phyloP scores from a whole-genome alignment of 1,284 basidiomycete genomes.

The Rhodotorula sp. region DNA sequence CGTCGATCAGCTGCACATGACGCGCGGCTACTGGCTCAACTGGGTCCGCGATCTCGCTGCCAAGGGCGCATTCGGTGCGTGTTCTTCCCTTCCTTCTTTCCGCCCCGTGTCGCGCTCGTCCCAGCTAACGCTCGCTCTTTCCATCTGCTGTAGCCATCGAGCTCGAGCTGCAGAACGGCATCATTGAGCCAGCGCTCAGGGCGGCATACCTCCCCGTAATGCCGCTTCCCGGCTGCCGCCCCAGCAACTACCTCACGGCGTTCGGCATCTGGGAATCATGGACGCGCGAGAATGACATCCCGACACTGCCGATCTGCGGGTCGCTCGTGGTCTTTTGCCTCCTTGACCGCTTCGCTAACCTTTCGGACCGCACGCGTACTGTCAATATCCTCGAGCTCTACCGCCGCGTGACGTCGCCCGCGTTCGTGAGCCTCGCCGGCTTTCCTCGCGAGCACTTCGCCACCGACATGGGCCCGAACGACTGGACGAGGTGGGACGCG shows the following conservation, averaged over 20 bases:
- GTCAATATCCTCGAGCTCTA: slow-evolving; percentile 22
- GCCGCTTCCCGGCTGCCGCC: not conserved
- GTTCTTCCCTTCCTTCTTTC: not conserved
- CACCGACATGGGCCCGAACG: not conserved
- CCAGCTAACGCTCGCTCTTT: not conserved
- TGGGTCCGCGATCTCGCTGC: not conserved
- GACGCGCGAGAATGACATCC: not conserved
- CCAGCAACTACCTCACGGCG: not conserved
- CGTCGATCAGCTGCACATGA: not conserved
- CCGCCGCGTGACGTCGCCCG: not conserved
- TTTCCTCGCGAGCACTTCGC: not conserved
- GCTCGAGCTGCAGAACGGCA: not conserved
- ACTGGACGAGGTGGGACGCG: not conserved
- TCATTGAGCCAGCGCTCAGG: not conserved
- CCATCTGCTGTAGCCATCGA: slow-evolving; percentile 5
- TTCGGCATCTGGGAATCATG: slow-evolving; percentile 10
- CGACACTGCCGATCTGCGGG: slow-evolving; percentile 23
- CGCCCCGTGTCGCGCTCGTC: not conserved
- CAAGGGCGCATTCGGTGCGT: not conserved
- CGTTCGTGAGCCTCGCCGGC: not conserved
- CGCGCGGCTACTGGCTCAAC: not conserved
- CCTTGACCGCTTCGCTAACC: not conserved
- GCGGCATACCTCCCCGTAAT: not conserved
- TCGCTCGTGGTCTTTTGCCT: slow-evolving; percentile 9
- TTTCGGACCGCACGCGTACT: not conserved